Base-by-base conservation (phyloP, 805 yeast species). In the Vanderwaltozyma verrucispora region DNA sequence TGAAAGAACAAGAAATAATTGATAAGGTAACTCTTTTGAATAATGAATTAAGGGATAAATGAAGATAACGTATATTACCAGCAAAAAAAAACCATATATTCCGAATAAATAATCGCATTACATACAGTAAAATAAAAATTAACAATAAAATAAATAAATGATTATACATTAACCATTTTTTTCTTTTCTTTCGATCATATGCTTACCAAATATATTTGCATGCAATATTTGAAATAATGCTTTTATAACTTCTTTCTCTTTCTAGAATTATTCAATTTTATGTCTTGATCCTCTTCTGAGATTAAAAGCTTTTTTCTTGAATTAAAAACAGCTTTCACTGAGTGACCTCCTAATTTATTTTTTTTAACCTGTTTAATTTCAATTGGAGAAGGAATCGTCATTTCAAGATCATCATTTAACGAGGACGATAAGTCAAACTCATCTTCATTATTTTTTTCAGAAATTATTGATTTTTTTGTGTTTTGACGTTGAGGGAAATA, bases 1-100 rank as follows among this genome's bases (percentile, higher is more conserved):
- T 82, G 39, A 62, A 75, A 38, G 67, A 69, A 32, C 71, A 69
- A 4, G 77, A 76, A 40, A 53, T 80, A 4, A 45, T 67, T 12
- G 75, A 72, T 16, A 81, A 73, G 46, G 62, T 80, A 49, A 51
- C 24, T 6, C 17, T 4, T 14, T 30, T 5, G 21, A 35, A 14
- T 28, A 21, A 19, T 9, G 7, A 3, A 4, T 6, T 3, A 19
- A n/a, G 9, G 24, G 7, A 9, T 10, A 3, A 17, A 5, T n/a
- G n/a, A n/a, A n/a, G n/a, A n/a, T n/a, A n/a, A n/a, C n/a, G n/a
- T n/a, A n/a, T n/a, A n/a, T n/a, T n/a, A n/a, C n/a, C n/a, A n/a
- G n/a, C n/a, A n/a, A n/a, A n/a, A n/a, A n/a, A n/a, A n/a, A n/a
- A n/a, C n/a, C n/a, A n/a, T n/a, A n/a, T n/a, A n/a, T n/a, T n/a